Evolutionary conservation across 2,329 filamentous ascomycete genomes (phyloP).

Genomic region (Colletotrichum eremochloae): DNA sequence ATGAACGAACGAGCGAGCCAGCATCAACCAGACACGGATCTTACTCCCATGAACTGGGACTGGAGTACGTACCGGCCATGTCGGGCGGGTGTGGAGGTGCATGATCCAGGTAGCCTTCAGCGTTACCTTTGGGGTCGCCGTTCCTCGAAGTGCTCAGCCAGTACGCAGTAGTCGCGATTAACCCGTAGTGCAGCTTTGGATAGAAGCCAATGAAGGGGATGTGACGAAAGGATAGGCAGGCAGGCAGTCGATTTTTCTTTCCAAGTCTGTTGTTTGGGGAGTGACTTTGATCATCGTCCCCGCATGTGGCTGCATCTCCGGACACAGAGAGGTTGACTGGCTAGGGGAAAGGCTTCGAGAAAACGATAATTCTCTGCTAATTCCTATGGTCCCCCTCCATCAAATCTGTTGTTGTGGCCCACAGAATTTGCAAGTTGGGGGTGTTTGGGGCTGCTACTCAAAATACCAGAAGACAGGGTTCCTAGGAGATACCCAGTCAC

Average conservation of each 20-base stretch:
- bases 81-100: constrained; percentile 39
- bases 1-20: constrained; percentile 34
- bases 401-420: constrained; percentile 41
- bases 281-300: not conserved
- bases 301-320: not conserved
- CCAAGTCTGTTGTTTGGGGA: not conserved
- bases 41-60: constrained; percentile 32
- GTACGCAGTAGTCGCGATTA: not conserved
- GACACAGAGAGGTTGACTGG: not conserved
- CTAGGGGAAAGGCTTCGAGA: constrained; percentile 32
- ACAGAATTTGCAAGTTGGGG: constrained; percentile 23
- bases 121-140: constrained; percentile 39
- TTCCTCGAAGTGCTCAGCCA: constrained; percentile 28
- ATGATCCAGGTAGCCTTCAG: constrained; percentile 41
- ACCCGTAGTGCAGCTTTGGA: not conserved
- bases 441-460: constrained; percentile 38
- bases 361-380: constrained; percentile 39
- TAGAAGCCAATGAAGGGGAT: not conserved
- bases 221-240: not conserved
- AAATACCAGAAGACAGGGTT: constrained; percentile 30
- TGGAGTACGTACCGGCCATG: constrained; percentile 25
- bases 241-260: not conserved
- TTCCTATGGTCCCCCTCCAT: constrained; percentile 36
- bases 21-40: constrained; percentile 39
- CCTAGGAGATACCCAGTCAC: constrained; percentile 32